Base-by-base conservation (phyloP, 176 grass and related monocot species). In the Otatea glauca region DNA sequence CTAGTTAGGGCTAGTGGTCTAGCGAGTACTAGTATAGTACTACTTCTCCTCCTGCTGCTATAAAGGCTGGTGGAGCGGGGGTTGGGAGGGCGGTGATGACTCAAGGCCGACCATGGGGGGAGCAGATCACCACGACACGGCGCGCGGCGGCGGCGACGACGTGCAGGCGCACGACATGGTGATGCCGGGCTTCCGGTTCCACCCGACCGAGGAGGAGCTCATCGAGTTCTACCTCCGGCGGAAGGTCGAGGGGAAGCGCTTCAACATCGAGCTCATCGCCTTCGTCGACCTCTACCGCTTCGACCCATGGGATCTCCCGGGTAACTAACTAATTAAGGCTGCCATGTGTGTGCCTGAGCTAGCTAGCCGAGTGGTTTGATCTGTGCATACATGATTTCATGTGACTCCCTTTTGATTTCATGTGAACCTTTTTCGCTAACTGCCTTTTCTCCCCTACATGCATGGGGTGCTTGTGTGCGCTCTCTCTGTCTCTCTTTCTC, bases 161-260 rank as follows among this genome's bases (percentile, higher is more conserved):
- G 72, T 32, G 14, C 90, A 88, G 39, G 74, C 71, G 64, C 70
- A 96, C 41, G 93, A 99, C 86, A 92, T 90, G 42, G 88, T 99
- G 86, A 99, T 99, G 96, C 96, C 96, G 6, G 96, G 96, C 27
- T 99, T 99, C 86, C 91, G 96, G n/a, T 99, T 99, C 94, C 93
- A 99, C 85, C 96, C 96, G 20, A 94, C 96, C 16, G 96, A 99
- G 85, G 96, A 99, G 75, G 96, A 99, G 83, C 90, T 99, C 43
- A 96, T 99, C 87, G 96, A 96, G 79, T 99, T 96, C 91, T 99
- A 99, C 89, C 96, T 99, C 74, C 92, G 96, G 74, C 90, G 93
- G 47, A 95, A 93, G 78, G 96, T 99, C 12, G 93, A 98, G 86
- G 93, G 93, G 20, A 98, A 89, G 68, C 82, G 86, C 79, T 98